A percentile compares a stretch with the other conserved stretches of the same genome.
Evolutionary conservation across 148 eudicot genomes (phyloP).

Genomic region (Chenopodium formosanum): DNA sequence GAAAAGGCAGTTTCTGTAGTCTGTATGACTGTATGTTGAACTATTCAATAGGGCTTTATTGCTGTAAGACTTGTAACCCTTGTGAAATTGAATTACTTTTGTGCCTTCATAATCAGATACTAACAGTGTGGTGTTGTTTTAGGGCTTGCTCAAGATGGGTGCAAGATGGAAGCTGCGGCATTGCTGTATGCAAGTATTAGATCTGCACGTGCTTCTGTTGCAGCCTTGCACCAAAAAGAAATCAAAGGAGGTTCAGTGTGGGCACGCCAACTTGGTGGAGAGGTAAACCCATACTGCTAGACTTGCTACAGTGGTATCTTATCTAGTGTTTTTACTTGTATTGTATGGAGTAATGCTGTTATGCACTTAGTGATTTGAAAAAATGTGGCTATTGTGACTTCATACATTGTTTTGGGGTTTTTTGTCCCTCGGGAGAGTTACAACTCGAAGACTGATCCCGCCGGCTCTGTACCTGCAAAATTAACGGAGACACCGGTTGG

Average conservation of each 20-base stretch:
- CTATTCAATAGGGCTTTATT: not conserved
- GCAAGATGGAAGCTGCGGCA: slow-evolving; percentile 72
- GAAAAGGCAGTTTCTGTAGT: not conserved
- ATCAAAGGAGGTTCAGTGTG: slow-evolving; percentile 66
- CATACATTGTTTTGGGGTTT: too few relatives aligned
- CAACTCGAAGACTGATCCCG: too few relatives aligned
- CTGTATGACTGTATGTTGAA: not conserved
- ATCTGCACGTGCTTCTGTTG: slow-evolving; percentile 86
- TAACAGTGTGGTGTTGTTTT: slow-evolving; percentile 25
- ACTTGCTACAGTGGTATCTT: not conserved
- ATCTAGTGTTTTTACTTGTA: not conserved
- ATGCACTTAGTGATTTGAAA: not conserved
- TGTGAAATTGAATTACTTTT: not conserved
- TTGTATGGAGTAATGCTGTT: not conserved
- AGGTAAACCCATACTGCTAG: slow-evolving; percentile 46
- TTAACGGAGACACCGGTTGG: too few relatives aligned
- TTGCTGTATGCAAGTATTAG: slow-evolving; percentile 75
- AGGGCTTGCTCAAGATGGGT: slow-evolving; percentile 94
- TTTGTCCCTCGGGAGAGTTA: too few relatives aligned
- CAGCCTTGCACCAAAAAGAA: slow-evolving; percentile 75
- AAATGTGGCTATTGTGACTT: not conserved
- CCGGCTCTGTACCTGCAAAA: too few relatives aligned
- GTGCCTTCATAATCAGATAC: not conserved
- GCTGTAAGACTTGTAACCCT: not conserved
- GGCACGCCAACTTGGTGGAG: slow-evolving; percentile 99